A percentile compares a stretch with the other conserved stretches of the same genome.
Conservation (phyloP, 208 protist genomes). For the Crithidia thermophila region DNA sequence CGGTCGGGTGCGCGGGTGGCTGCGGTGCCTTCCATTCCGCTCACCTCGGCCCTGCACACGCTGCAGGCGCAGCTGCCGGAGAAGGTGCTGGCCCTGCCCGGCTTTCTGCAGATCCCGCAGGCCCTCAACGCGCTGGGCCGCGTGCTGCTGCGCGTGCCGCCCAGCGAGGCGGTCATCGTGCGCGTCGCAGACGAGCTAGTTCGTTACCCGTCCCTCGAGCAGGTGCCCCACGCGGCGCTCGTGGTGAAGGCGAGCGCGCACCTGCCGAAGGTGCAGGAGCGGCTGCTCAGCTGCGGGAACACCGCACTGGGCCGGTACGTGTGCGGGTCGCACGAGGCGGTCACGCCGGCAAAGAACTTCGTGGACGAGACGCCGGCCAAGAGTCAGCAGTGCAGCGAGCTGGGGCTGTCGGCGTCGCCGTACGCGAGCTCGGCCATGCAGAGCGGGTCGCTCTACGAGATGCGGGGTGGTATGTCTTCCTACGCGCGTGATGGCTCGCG, state of each 20-base stretch:
- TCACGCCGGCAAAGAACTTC: conserved; percentile 55
- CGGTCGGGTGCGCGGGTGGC: conserved; percentile 1
- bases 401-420: conserved; percentile 52
- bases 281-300: conserved; percentile 18
- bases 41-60: conserved; percentile 38
- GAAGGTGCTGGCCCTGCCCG: conserved; percentile 17
- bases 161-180: conserved; percentile 37
- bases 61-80: conserved; percentile 39
- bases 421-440: conserved; percentile 31
- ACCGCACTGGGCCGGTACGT: conserved; percentile 43
- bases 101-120: conserved; percentile 23
- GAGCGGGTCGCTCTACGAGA: conserved; percentile 35
- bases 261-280: conserved; percentile 15
- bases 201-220: conserved; percentile 30
- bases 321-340: conserved; percentile 54
- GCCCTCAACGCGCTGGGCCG: conserved; percentile 72
- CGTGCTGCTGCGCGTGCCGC: conserved; percentile 55
- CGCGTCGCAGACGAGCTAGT: conserved; percentile 41
- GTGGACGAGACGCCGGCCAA: conserved; percentile 37
- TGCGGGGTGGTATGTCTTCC: conserved; percentile 33
- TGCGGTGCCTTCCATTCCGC: conserved; percentile 38
- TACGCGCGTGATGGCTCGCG: conserved; percentile 22
- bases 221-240: conserved; percentile 34
- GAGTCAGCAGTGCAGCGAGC: conserved; percentile 46
- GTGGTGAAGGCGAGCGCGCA: conserved; percentile 32